Evolutionary conservation across 495 filamentous ascomycete species (phyloP).

Genomic region (Penicillium desertorum): DNA sequence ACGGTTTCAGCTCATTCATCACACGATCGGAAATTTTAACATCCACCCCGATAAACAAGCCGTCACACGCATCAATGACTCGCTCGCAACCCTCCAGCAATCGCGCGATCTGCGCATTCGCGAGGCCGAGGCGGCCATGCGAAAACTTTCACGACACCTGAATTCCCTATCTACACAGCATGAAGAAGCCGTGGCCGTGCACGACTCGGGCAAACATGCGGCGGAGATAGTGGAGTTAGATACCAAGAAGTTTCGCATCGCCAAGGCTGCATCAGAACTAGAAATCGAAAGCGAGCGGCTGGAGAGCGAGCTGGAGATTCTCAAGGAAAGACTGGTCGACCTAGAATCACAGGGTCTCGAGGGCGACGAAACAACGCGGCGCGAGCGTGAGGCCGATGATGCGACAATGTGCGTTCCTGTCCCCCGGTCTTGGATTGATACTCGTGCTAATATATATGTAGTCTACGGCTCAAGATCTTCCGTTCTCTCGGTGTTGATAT

Average conservation of each 20-base stretch:
- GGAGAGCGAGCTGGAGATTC: constrained; percentile 73
- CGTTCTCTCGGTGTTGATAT: constrained; percentile 87
- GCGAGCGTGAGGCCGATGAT: constrained; percentile 62
- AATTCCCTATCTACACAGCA: constrained; percentile 67
- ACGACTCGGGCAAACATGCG: constrained; percentile 75
- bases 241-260: constrained; percentile 90
- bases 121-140: constrained; percentile 68
- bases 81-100: constrained; percentile 72
- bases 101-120: constrained; percentile 73
- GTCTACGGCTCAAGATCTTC: constrained; percentile 86
- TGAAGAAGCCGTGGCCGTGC: constrained; percentile 63
- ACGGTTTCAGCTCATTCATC: constrained; percentile 71
- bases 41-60: constrained; percentile 82
- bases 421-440: background rate
- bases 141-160: constrained; percentile 71
- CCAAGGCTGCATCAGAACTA: constrained; percentile 81
- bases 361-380: constrained; percentile 54
- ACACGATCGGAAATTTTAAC: constrained; percentile 93
- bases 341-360: constrained; percentile 78
- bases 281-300: constrained; percentile 91
- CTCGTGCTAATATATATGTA: constrained; percentile 30
- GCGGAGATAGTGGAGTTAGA: constrained; percentile 79
- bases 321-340: constrained; percentile 73
- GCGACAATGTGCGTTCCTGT: constrained; percentile 47
- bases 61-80: constrained; percentile 82